These are phyloP conservation scores for Schwanniomyces occidentalis DNA, from an alignment of 805 yeast species.

Conservation along the genomic window DNA sequence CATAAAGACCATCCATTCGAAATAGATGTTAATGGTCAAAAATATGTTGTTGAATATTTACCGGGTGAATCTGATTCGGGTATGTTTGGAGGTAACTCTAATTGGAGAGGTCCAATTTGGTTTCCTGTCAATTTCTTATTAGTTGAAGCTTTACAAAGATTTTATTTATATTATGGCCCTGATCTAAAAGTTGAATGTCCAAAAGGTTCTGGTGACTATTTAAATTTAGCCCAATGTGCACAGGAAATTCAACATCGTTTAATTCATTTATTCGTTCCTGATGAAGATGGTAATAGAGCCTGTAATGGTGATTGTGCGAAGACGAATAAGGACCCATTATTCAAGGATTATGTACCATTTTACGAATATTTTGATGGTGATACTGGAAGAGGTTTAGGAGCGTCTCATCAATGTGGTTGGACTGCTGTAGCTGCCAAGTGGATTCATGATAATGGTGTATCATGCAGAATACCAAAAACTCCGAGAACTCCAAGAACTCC, in stretches of 20 bases:
- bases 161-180: slow-evolving; percentile 85
- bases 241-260: slow-evolving; percentile 86
- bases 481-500: slow-evolving; percentile 34
- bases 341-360: slow-evolving; percentile 74
- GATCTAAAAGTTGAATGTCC: slow-evolving; percentile 86
- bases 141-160: slow-evolving; percentile 84
- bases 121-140: slow-evolving; percentile 86
- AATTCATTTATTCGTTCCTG: slow-evolving; percentile 72
- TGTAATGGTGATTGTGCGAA: slow-evolving; percentile 67
- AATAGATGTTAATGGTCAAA: slow-evolving; percentile 78
- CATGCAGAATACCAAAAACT: slow-evolving; percentile 55
- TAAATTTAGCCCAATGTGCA: slow-evolving; percentile 86
- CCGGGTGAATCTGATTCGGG: slow-evolving; percentile 92
- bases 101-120: slow-evolving; percentile 98
- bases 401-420: slow-evolving; percentile 96
- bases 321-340: slow-evolving; percentile 61
- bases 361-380: slow-evolving; percentile 93
- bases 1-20: slow-evolving; percentile 83
- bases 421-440: slow-evolving; percentile 89
- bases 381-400: slow-evolving; percentile 90
- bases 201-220: slow-evolving; percentile 70
- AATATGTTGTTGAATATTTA: slow-evolving; percentile 69
- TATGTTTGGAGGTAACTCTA: slow-evolving; percentile 93
- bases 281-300: slow-evolving; percentile 67
- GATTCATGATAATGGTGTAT: slow-evolving; percentile 84